Conservation (phyloP, 176 grass and related monocot genomes). For the Oryza meyeriana region DNA sequence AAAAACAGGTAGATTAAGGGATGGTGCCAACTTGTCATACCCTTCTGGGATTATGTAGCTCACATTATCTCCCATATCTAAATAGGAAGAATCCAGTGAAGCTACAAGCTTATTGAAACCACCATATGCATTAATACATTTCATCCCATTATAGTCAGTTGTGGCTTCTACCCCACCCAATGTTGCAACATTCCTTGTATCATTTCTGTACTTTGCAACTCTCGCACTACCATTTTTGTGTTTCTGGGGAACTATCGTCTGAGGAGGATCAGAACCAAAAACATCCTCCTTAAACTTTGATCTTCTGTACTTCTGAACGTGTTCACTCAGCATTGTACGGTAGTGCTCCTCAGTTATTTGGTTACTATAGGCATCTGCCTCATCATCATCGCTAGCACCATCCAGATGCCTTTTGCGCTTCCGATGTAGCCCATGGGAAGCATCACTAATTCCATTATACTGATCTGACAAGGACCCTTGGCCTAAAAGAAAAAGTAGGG, state of each 20-base stretch:
- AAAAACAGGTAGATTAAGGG: slow-evolving; percentile 77
- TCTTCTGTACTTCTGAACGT: slow-evolving; percentile 74
- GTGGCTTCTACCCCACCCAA: slow-evolving; percentile 40
- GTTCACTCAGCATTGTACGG: slow-evolving; percentile 85
- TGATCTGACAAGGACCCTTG: slow-evolving; percentile 54
- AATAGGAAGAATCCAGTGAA: slow-evolving; percentile 67
- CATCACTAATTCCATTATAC: slow-evolving; percentile 60
- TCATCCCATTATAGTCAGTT: slow-evolving; percentile 36
- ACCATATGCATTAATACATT: slow-evolving; percentile 51
- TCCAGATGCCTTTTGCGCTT: slow-evolving; percentile 47
- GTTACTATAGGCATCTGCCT: slow-evolving; percentile 54
- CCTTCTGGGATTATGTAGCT: slow-evolving; percentile 74
- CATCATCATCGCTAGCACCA: slow-evolving; percentile 57
- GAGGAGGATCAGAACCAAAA: slow-evolving; percentile 53
- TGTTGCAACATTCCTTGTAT: slow-evolving; percentile 28
- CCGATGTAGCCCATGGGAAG: slow-evolving; percentile 44
- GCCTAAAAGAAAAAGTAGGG: slow-evolving; percentile 35
- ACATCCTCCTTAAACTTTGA: slow-evolving; percentile 51
- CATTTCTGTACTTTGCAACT: slow-evolving; percentile 37
- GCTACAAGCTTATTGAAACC: slow-evolving; percentile 66
- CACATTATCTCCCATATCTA: slow-evolving; percentile 89
- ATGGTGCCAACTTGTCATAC: slow-evolving; percentile 84
- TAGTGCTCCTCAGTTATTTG: slow-evolving; percentile 86
- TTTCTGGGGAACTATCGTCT: slow-evolving; percentile 27
- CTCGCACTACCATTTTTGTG: slow-evolving; percentile 45